Evolutionary conservation across 768 basidiomycete species (phyloP).

Genomic region (Omphalotus guepiniiformis): DNA sequence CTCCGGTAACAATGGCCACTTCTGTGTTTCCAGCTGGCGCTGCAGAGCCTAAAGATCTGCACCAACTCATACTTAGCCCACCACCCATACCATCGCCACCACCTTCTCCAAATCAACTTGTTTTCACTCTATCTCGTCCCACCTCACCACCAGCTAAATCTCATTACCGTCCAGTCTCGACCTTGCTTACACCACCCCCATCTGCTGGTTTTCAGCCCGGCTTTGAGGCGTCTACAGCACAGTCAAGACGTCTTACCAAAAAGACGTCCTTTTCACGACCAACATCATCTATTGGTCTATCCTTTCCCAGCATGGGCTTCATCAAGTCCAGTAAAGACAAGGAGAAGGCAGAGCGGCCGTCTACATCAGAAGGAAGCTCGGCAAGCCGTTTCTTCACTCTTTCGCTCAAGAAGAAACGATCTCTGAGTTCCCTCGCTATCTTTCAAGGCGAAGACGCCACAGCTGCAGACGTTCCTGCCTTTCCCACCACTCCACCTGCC

Average conservation of each 20-base stretch:
- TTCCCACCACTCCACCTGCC: conserved; percentile 8
- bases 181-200: conserved; percentile 21
- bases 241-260: conserved; percentile 23
- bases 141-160: conserved; percentile 18
- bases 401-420: conserved; percentile 33
- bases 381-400: conserved; percentile 3
- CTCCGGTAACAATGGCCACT: conserved; percentile 6
- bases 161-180: conserved; percentile 40
- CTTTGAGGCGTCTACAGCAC: not conserved
- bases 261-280: conserved; percentile 28
- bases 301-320: conserved; percentile 30
- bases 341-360: conserved; percentile 19
- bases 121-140: conserved; percentile 8
- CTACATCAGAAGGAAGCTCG: not conserved
- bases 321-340: conserved; percentile 26
- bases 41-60: no score
- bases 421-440: conserved; percentile 31
- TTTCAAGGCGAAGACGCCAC: conserved; percentile 10
- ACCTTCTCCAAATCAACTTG: conserved; percentile 10
- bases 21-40: not conserved
- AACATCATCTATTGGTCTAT: conserved; percentile 18
- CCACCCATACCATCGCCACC: conserved; percentile 3
- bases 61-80: no score
- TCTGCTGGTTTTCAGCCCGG: conserved; percentile 11
- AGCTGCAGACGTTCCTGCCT: conserved; percentile 1